A percentile compares a stretch with the other conserved stretches of the same genome.
These are phyloP conservation scores for Trichoderma sp. DNA, from an alignment of 2,329 filamentous ascomycete species.

Conservation along the genomic window DNA sequence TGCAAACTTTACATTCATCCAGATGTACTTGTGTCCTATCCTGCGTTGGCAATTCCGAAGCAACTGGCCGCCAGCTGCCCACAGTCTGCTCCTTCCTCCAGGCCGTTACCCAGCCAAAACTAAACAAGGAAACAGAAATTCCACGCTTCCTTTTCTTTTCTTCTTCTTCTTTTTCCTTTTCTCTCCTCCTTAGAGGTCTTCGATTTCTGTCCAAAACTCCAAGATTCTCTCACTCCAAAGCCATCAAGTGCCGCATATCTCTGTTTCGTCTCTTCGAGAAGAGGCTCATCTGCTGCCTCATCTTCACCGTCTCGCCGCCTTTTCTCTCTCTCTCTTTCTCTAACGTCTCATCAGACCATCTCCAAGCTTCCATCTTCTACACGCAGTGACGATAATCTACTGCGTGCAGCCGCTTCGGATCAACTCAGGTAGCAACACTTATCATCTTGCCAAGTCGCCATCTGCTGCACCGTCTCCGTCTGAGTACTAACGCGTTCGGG, in stretches of 20 bases:
- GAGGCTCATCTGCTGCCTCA: not conserved
- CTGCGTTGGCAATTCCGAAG: not conserved
- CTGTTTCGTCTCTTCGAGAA: not conserved
- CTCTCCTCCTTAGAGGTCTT: too few relatives aligned
- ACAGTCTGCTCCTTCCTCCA: not conserved
- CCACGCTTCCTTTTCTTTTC: not conserved
- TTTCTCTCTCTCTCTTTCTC: accelerated
- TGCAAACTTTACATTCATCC: not conserved
- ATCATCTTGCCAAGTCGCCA: not conserved
- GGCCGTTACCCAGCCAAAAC: not conserved
- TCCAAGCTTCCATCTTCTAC: not conserved
- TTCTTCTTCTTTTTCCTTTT: not conserved
- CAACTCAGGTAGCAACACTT: not conserved
- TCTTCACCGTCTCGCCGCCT: too few relatives aligned
- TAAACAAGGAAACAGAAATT: not conserved
- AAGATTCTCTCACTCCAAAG: not conserved
- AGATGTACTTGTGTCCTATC: not conserved
- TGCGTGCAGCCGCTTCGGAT: too few relatives aligned
- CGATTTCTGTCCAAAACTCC: not conserved
- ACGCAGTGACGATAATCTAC: not conserved
- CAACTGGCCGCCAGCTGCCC: not conserved
- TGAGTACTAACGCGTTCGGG: not conserved
- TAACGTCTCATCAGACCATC: not conserved
- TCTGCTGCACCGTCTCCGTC: not conserved
- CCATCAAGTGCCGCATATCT: not conserved